phyloP scores from a whole-genome alignment of 2,329 filamentous ascomycete species.

The Tolypocladium inflatum region DNA sequence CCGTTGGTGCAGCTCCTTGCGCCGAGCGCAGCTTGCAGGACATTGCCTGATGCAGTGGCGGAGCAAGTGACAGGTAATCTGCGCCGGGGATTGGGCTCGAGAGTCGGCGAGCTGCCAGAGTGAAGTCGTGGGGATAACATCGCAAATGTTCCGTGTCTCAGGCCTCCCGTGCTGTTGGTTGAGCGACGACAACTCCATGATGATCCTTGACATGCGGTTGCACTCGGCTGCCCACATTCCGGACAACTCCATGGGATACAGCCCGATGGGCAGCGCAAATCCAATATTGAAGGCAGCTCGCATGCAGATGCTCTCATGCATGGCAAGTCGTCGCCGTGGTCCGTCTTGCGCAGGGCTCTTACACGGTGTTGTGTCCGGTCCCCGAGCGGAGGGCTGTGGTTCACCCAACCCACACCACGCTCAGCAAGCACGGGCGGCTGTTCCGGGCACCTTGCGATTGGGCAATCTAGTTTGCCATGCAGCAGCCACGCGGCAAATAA shows the following conservation, averaged over 20 bases:
- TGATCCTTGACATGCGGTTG: not conserved
- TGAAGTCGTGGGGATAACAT: not conserved
- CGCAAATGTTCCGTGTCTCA: not conserved
- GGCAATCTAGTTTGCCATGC: not conserved
- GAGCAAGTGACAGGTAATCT: not conserved
- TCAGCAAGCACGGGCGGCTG: not conserved
- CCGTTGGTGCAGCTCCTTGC: not conserved
- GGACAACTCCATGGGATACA: not conserved
- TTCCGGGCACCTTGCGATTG: not conserved
- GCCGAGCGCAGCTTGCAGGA: not conserved
- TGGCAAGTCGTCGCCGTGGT: not conserved
- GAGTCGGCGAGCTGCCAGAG: not conserved
- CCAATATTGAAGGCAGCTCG: not conserved
- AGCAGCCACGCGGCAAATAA: not conserved
- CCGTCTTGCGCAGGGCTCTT: not conserved
- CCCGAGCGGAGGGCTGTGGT: not conserved
- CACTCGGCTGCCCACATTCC: not conserved
- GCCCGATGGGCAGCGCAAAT: not conserved
- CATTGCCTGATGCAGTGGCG: too few relatives aligned
- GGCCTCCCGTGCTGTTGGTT: not conserved
- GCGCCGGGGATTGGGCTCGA: not conserved
- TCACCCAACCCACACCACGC: not conserved
- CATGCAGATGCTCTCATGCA: not conserved
- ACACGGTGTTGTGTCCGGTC: not conserved
- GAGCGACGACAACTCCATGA: not conserved